Percentiles rank a stretch among this genome's conserved stretches.
phyloP scores from a whole-genome alignment of 176 grass and related monocot species.

The Zoysia japonica region DNA sequence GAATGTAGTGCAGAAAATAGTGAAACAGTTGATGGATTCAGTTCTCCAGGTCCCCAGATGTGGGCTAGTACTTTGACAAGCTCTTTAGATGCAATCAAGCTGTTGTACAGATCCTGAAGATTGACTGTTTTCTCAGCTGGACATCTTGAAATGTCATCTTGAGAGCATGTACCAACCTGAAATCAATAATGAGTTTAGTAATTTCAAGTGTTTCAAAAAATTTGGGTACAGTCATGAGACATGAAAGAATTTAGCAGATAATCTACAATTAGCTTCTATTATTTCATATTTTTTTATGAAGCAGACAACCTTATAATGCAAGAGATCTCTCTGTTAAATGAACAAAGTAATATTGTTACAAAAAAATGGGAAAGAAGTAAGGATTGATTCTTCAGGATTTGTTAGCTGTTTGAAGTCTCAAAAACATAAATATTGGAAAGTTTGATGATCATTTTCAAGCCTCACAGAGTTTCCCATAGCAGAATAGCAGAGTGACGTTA shows the following conservation, averaged over 20 bases:
- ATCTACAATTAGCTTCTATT: background rate
- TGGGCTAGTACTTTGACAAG: slow-evolving; percentile 68
- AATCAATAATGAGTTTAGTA: slow-evolving; percentile 6
- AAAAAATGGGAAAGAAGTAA: too few relatives aligned
- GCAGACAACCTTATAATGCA: background rate
- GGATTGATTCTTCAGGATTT: background rate
- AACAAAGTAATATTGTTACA: too few relatives aligned
- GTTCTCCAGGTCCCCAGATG: slow-evolving; percentile 55
- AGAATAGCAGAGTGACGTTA: background rate
- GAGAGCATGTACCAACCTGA: slow-evolving; percentile 43
- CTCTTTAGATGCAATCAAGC: slow-evolving; percentile 70
- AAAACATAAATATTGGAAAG: background rate
- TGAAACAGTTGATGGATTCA: slow-evolving; percentile 54
- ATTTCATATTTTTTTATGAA: slow-evolving; percentile 12
- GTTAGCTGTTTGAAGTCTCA: background rate
- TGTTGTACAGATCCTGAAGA: slow-evolving; percentile 60
- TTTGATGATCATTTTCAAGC: background rate
- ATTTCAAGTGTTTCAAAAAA: background rate
- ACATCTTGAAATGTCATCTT: slow-evolving; percentile 26
- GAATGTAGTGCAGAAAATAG: slow-evolving; percentile 65
- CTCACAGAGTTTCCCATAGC: background rate
- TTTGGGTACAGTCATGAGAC: background rate
- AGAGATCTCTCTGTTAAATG: background rate
- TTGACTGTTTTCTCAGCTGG: slow-evolving; percentile 30
- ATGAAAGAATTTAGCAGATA: slow-evolving; percentile 1